These are phyloP conservation scores for Calocera cornea DNA, from an alignment of 768 basidiomycete species.

Conservation along the genomic window DNA sequence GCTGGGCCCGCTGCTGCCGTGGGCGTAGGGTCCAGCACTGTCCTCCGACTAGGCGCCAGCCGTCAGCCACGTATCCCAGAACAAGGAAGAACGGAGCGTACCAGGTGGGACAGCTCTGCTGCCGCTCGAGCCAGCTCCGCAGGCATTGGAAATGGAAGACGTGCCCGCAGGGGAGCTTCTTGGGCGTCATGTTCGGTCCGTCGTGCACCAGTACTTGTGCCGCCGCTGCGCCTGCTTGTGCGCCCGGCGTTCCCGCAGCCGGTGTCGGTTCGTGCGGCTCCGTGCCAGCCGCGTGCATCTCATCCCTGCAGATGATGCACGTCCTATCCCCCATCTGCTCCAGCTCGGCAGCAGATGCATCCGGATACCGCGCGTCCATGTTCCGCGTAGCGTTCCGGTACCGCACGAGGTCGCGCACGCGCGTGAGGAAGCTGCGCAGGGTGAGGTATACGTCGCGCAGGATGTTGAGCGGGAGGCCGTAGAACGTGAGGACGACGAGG, in stretches of 20 bases:
- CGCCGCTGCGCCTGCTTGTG: slow-evolving; percentile 12
- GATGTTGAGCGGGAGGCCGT: slow-evolving; percentile 91
- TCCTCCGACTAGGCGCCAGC: slow-evolving; percentile 45
- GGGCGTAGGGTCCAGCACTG: slow-evolving; percentile 43
- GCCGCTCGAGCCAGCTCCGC: slow-evolving; percentile 92
- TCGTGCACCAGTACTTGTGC: slow-evolving; percentile 25
- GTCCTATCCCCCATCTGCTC: slow-evolving; percentile 70
- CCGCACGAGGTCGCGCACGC: slow-evolving; percentile 74
- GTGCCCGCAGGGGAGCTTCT: slow-evolving; percentile 92
- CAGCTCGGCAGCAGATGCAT: slow-evolving; percentile 79
- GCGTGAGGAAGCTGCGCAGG: slow-evolving; percentile 76
- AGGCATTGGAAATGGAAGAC: slow-evolving; percentile 97
- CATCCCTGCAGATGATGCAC: slow-evolving; percentile 97
- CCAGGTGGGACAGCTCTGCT: slow-evolving; percentile 99
- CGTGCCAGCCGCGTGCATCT: slow-evolving; percentile 55
- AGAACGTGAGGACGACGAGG: slow-evolving; percentile 81
- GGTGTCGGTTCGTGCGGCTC: slow-evolving; percentile 6
- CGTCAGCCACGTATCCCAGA: slow-evolving; percentile 9
- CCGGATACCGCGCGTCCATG: slow-evolving; percentile 92
- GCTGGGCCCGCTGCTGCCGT: slow-evolving; percentile 18
- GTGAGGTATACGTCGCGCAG: slow-evolving; percentile 95
- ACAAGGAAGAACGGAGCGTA: slow-evolving; percentile 28
- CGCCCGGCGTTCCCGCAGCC: slow-evolving; percentile 4
- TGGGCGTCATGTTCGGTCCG: slow-evolving; percentile 88
- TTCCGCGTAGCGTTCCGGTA: slow-evolving; percentile 90